These are phyloP conservation scores for Botryosphaeria agaves DNA, from an alignment of 2,329 filamentous ascomycete genomes.

Conservation along the genomic window DNA sequence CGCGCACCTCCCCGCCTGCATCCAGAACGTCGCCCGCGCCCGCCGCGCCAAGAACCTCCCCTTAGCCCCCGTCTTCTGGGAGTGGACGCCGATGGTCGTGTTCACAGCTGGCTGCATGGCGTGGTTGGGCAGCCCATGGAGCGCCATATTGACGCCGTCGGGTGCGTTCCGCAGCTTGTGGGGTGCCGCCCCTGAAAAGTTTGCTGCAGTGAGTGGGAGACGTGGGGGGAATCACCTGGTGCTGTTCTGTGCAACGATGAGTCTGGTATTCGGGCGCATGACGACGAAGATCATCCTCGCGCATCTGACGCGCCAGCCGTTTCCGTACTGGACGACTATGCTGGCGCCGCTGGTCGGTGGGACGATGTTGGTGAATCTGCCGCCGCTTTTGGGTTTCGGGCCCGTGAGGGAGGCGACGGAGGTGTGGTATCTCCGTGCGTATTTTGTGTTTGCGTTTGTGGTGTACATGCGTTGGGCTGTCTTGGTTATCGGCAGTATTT, in stretches of 20 bases:
- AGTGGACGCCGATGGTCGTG: conserved; percentile 82
- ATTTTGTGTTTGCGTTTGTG: conserved; percentile 67
- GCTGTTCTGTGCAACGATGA: conserved; percentile 82
- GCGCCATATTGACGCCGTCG: conserved; percentile 60
- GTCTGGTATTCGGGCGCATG: conserved; percentile 95
- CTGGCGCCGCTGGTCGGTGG: conserved; percentile 74
- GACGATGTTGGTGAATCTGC: conserved; percentile 67
- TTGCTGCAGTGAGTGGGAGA: no score
- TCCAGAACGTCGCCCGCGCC: conserved; percentile 68
- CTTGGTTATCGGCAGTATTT: conserved; percentile 80
- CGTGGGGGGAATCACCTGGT: conserved; percentile 58
- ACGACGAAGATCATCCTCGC: conserved; percentile 98
- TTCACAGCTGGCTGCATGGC: conserved; percentile 58
- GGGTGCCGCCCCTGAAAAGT: no score
- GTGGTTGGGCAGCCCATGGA: conserved; percentile 86
- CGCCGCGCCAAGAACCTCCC: conserved; percentile 56
- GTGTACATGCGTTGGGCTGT: conserved; percentile 90
- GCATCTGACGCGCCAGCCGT: conserved; percentile 81
- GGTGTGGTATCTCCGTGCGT: conserved; percentile 65
- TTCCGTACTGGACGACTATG: conserved; percentile 93
- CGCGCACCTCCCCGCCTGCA: conserved; percentile 71
- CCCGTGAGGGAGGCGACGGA: conserved; percentile 43
- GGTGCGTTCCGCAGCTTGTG: no score
- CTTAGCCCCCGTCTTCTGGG: conserved; percentile 67
- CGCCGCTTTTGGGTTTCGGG: conserved; percentile 48